Conservation (phyloP, 225 moss, liverwort and hornwort genomes). For the Rhytidiadelphus loreus region DNA sequence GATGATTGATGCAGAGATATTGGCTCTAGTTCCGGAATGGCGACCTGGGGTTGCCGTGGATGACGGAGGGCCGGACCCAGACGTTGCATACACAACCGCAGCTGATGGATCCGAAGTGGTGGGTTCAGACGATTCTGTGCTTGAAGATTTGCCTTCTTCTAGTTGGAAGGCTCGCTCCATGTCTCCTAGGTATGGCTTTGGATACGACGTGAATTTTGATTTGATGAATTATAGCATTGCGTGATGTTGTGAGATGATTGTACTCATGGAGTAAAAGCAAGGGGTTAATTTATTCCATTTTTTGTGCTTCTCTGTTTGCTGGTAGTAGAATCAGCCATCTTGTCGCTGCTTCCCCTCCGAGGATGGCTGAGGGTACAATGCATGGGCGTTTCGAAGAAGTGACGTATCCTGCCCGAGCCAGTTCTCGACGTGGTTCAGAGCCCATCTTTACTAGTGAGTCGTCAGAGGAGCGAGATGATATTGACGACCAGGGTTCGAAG, state of each 20-base stretch:
- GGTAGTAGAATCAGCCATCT: slow-evolving; percentile 34
- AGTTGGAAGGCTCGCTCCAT: slow-evolving; percentile 54
- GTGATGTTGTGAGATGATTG: background rate
- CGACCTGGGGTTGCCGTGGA: slow-evolving; percentile 60
- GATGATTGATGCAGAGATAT: slow-evolving; percentile 90
- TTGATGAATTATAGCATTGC: background rate
- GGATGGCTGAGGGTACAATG: slow-evolving; percentile 57
- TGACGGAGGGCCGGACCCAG: slow-evolving; percentile 32
- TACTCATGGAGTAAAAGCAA: background rate
- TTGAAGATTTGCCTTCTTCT: slow-evolving; percentile 32
- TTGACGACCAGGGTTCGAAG: slow-evolving; percentile 30
- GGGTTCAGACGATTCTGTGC: slow-evolving; percentile 46
- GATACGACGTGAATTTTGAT: background rate
- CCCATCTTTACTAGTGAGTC: slow-evolving; percentile 63
- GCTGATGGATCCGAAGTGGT: slow-evolving; percentile 38
- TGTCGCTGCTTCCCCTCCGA: slow-evolving; percentile 38
- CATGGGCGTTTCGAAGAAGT: slow-evolving; percentile 65
- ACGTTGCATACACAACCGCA: slow-evolving; percentile 24
- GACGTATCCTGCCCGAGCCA: slow-evolving; percentile 44
- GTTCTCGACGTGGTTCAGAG: slow-evolving; percentile 45
- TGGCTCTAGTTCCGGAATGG: slow-evolving; percentile 93
- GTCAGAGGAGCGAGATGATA: slow-evolving; percentile 47
- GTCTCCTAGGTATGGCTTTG: slow-evolving; percentile 37
- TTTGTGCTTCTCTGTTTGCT: background rate
- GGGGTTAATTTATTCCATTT: background rate